Base-by-base conservation (phyloP, 805 yeast species). In the Saccharomycopsis olivae region DNA sequence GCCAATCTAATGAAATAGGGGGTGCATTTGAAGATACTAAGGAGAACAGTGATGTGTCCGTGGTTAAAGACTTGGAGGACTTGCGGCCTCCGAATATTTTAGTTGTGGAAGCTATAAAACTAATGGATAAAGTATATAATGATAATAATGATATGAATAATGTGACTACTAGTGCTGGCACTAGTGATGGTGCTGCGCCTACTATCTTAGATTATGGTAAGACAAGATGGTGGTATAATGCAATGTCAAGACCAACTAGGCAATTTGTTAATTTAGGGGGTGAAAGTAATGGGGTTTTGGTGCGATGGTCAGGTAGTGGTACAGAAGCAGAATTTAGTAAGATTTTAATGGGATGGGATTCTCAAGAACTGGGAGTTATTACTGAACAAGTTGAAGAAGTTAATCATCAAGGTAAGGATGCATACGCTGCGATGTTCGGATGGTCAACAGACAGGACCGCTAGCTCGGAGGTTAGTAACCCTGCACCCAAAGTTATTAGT, bases 401-500 rank as follows among this genome's bases (percentile, higher is more conserved):
- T 20, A 21, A 23, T 18, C 16, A 10, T 10, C 13, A 29, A 17
- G 36, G 16, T 16, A 25, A 16, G 11, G 29, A 27, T 20, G 35
- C 25, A 4, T 39, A 42, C 28, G 40, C 35, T 11, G 37, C 48
- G 10, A 45, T 45, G 46, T 45, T 45, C 30, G 48, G 48, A 16
- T 45, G 48, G 48, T 35, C 48, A 8, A 45, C 47, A 11, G 29
- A 19, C 21, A 30, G 15, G 3, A 14, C 17, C 15, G 31, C 15
- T 23, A n/a, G n/a, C n/a, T 23, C 27, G 6, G 30, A 28, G 8
- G 15, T 28, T 9, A 13, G n/a, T 9, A 28, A 28, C n/a, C 30
- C 30, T 5, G 5, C 36, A 6, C 10, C 10, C 14, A 36, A 30
- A n/a, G 30, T 19, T 9, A 23, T 23, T 20, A 21, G 41, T 5